These are phyloP conservation scores for Pleomassaria siparia DNA, from an alignment of 2,329 filamentous ascomycete species.

Conservation along the genomic window DNA sequence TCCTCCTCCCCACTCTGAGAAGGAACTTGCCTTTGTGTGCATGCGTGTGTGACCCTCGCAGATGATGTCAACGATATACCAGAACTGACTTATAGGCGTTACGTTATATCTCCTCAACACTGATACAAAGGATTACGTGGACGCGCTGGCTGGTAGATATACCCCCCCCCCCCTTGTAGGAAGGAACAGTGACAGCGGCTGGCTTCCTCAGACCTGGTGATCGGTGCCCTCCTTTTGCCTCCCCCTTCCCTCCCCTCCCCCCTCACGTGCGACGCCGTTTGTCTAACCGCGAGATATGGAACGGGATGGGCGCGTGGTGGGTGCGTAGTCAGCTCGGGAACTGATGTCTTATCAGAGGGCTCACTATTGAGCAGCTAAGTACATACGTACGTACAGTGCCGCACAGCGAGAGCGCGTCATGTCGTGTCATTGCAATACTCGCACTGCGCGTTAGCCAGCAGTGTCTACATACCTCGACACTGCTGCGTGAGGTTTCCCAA, in stretches of 20 bases:
- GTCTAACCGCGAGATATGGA: neutral
- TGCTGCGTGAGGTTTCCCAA: neutral
- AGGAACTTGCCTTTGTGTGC: neutral
- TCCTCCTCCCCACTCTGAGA: too few species aligned
- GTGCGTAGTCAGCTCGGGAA: neutral
- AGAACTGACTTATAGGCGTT: neutral
- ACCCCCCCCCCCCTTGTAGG: too few species aligned
- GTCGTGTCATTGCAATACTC: too few species aligned
- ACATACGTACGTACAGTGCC: too few species aligned
- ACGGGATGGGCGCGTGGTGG: too few species aligned
- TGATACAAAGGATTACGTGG: too few species aligned
- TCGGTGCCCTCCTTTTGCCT: constrained; percentile 4
- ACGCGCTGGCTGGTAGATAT: too few species aligned
- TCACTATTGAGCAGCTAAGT: too few species aligned
- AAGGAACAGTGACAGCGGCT: neutral
- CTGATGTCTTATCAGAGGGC: neutral
- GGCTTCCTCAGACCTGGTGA: constrained; percentile 1
- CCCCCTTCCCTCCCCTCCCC: too few species aligned
- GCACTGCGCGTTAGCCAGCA: too few species aligned
- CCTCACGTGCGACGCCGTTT: neutral
- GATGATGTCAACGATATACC: neutral
- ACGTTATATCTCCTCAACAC: neutral
- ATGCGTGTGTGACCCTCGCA: neutral
- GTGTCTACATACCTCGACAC: too few species aligned
- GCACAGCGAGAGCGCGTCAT: too few species aligned